phyloP scores from a whole-genome alignment of 371 early-diverging fungal species.

The Entomophthora muscae region DNA sequence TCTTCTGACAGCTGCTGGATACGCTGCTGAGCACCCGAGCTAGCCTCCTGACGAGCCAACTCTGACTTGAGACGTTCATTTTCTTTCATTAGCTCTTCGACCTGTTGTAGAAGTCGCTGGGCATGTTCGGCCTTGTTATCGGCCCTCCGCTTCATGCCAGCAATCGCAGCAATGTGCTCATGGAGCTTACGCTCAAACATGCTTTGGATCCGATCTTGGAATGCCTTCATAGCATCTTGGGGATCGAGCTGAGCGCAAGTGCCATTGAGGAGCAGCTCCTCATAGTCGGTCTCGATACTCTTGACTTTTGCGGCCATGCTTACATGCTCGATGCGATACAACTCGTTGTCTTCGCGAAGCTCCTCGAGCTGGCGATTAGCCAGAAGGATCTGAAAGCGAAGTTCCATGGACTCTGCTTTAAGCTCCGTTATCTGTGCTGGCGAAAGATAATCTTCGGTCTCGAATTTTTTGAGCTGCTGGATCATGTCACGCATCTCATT shows the following conservation, averaged over 20 bases:
- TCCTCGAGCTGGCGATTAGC: conserved; percentile 28
- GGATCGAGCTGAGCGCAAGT: background rate
- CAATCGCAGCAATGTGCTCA: conserved; percentile 37
- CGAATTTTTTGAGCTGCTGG: conserved; percentile 30
- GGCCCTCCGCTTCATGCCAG: conserved; percentile 48
- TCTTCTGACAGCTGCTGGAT: background rate
- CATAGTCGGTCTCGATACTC: conserved; percentile 67
- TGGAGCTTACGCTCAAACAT: conserved; percentile 14
- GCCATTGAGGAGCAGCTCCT: conserved; percentile 42
- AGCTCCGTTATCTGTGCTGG: conserved; percentile 54
- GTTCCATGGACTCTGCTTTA: conserved; percentile 58
- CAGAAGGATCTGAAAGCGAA: conserved; percentile 37
- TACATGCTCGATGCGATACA: conserved; percentile 11
- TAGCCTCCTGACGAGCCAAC: background rate
- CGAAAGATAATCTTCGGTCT: conserved; percentile 23
- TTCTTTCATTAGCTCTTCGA: background rate
- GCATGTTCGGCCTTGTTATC: background rate
- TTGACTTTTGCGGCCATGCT: conserved; percentile 42
- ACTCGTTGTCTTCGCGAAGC: conserved; percentile 39
- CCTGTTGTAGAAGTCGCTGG: background rate
- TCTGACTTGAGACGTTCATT: background rate
- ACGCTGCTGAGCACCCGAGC: background rate
- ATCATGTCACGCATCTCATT: conserved; percentile 49
- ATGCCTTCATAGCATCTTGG: background rate
- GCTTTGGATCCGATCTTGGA: background rate